A percentile compares a stretch with the other conserved stretches of the same genome.
Evolutionary conservation across 192 early-diverging fungal genomes (phyloP).

Genomic region (Blastocladiella britannica): DNA sequence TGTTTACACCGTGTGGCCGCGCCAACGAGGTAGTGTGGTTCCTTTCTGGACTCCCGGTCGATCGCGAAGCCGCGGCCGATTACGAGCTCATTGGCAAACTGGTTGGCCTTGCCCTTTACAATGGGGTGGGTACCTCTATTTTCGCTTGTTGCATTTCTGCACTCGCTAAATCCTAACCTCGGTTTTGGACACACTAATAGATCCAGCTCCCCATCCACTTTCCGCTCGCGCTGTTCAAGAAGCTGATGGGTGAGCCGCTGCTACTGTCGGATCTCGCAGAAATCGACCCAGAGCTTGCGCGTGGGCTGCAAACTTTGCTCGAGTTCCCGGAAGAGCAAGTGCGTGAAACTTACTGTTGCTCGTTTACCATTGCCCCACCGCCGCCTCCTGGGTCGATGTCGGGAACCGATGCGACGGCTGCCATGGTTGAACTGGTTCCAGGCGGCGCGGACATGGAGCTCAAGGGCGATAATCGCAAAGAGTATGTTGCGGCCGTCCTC

Average conservation of each 20-base stretch:
- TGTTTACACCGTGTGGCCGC: constrained; percentile 6
- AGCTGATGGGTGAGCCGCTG: constrained; percentile 45
- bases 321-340: constrained; percentile 50
- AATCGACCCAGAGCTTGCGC: constrained; percentile 56
- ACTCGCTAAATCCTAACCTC: too few species aligned
- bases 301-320: constrained; percentile 50
- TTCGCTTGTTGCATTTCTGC: background rate
- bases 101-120: constrained; percentile 83
- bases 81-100: constrained; percentile 71
- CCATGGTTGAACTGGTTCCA: constrained; percentile 44
- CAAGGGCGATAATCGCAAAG: too few species aligned
- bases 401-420: constrained; percentile 35
- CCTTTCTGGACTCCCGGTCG: too few species aligned
- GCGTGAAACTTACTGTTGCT: constrained; percentile 49
- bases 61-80: too few species aligned
- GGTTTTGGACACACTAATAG: too few species aligned
- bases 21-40: background rate
- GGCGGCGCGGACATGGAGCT: constrained; percentile 41
- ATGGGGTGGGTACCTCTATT: constrained; percentile 25
- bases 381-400: constrained; percentile 34
- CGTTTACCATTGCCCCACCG: constrained; percentile 20
- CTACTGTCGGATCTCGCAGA: constrained; percentile 53
- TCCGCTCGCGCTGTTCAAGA: constrained; percentile 68
- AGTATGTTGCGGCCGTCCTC: constrained; percentile 62
- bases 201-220: constrained; percentile 47